Percentiles rank a stretch among this genome's conserved stretches.
These are phyloP conservation scores for Pyrus pyrifolia DNA, from an alignment of 306 rosid genomes.

Conservation along the genomic window DNA sequence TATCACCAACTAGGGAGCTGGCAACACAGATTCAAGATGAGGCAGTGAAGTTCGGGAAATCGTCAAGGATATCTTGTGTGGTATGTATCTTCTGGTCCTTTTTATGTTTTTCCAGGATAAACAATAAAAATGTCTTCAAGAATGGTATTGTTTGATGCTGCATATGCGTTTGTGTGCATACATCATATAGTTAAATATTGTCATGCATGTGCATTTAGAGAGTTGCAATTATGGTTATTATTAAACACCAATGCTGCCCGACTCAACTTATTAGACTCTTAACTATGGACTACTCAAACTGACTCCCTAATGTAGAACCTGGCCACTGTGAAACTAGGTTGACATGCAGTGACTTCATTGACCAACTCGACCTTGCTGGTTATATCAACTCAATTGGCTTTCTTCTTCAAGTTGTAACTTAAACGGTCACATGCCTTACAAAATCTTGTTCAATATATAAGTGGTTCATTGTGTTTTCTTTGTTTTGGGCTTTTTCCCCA, in stretches of 20 bases:
- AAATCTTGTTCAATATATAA: not conserved
- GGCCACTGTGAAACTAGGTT: too few relatives aligned
- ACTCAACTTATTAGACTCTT: not conserved
- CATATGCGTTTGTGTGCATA: not conserved
- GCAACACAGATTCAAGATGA: constrained; percentile 97
- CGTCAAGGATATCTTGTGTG: constrained; percentile 75
- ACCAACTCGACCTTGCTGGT: too few relatives aligned
- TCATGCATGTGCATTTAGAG: not conserved
- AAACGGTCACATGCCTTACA: not conserved
- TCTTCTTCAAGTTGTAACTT: not conserved
- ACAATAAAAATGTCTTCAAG: not conserved
- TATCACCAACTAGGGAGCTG: constrained; percentile 96
- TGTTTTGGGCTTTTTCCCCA: not conserved
- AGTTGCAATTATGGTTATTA: not conserved
- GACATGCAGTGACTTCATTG: too few relatives aligned
- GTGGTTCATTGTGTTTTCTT: not conserved
- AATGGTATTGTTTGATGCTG: not conserved
- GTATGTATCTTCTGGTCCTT: constrained; percentile 34
- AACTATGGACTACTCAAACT: too few relatives aligned
- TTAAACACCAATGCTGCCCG: not conserved
- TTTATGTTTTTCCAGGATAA: not conserved
- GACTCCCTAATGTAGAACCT: too few relatives aligned
- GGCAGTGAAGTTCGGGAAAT: constrained; percentile 89
- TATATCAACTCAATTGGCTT: too few relatives aligned
- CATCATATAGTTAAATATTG: not conserved